These are phyloP conservation scores for Solanum chilense DNA, from an alignment of 257 asterid species.

Conservation along the genomic window DNA sequence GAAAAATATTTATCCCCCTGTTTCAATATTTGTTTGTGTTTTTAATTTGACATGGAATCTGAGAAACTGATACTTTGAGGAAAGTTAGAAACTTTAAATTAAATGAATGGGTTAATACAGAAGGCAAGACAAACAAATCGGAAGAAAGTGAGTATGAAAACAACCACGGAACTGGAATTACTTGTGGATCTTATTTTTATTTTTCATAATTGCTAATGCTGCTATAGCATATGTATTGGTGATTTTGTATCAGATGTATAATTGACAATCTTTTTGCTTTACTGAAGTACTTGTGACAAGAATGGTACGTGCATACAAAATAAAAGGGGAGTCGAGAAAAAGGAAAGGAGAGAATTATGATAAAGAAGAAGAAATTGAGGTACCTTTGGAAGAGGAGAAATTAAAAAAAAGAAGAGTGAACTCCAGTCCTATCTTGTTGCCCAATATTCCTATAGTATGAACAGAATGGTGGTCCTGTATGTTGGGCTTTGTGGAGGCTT, in stretches of 20 bases:
- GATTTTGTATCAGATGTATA: not conserved
- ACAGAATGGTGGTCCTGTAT: not conserved
- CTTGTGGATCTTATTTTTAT: not conserved
- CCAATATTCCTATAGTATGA: not conserved
- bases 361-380: conserved; percentile 11
- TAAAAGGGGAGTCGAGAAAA: conserved; percentile 28
- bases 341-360: conserved; percentile 15
- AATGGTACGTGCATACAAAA: conserved; percentile 27
- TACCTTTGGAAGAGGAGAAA: not conserved
- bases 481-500: no score
- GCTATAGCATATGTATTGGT: not conserved
- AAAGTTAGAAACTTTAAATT: not conserved
- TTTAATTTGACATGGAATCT: not conserved
- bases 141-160: not conserved
- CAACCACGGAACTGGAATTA: not conserved
- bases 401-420: conserved; percentile 1
- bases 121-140: not conserved
- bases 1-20: not conserved
- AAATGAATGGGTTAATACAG: not conserved
- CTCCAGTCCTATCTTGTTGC: not conserved
- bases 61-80: not conserved
- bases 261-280: not conserved
- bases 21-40: not conserved
- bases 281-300: not conserved
- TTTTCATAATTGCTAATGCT: not conserved